phyloP scores from a whole-genome alignment of 176 grass and related monocot genomes.

The Lolium perenne region DNA sequence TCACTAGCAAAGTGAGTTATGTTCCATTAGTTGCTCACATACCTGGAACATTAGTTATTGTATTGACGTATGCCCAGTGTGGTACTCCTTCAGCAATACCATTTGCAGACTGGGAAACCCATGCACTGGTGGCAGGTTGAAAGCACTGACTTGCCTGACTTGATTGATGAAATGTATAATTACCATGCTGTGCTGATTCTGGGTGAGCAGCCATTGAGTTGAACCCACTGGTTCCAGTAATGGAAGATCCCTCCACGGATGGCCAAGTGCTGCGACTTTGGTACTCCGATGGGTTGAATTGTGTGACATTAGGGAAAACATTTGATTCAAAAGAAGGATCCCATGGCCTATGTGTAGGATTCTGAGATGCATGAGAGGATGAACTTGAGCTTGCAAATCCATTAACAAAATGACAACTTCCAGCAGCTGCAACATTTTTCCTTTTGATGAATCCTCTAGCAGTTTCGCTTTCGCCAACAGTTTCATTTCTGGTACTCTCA shows the following conservation, averaged over 20 bases:
- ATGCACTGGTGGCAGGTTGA: slow-evolving; percentile 47
- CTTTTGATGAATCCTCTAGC: slow-evolving; percentile 56
- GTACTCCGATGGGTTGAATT: slow-evolving; percentile 54
- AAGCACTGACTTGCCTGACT: slow-evolving; percentile 46
- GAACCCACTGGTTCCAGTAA: slow-evolving; percentile 41
- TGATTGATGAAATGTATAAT: slow-evolving; percentile 55
- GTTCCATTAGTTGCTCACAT: slow-evolving; percentile 25
- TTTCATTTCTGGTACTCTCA: slow-evolving; percentile 51
- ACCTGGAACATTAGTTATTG: slow-evolving; percentile 59
- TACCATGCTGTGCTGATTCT: slow-evolving; percentile 50
- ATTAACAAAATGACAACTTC: slow-evolving; percentile 58
- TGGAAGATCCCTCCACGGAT: slow-evolving; percentile 56
- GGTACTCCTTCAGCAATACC: slow-evolving; percentile 54
- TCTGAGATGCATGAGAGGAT: slow-evolving; percentile 56
- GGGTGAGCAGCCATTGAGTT: slow-evolving; percentile 45
- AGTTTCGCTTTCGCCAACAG: slow-evolving; percentile 61
- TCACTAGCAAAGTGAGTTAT: not conserved
- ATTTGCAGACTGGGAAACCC: slow-evolving; percentile 60
- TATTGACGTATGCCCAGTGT: slow-evolving; percentile 52
- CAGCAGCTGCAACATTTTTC: slow-evolving; percentile 55
- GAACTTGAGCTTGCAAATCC: slow-evolving; percentile 69
- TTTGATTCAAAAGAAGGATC: slow-evolving; percentile 56
- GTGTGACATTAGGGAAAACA: slow-evolving; percentile 44
- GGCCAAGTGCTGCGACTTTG: slow-evolving; percentile 46
- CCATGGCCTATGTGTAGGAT: slow-evolving; percentile 57